Base-by-base conservation (phyloP, 73 alveolate species). In the Paramecium primaurelia region DNA sequence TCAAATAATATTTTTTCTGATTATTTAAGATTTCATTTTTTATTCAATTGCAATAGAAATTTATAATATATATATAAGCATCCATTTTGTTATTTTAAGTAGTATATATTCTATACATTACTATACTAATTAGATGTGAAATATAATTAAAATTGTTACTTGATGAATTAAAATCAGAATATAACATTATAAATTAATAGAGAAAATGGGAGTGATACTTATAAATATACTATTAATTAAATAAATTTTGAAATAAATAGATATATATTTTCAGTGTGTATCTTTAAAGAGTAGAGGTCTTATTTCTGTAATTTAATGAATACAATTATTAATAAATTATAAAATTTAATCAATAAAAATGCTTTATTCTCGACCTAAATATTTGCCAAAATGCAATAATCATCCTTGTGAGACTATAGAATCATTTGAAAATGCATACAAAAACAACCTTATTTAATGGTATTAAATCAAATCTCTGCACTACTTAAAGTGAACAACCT, bases 351-450 rank as follows among this genome's bases (percentile, higher is more conserved):
- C 20, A 54, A 64, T 64, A 64, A 9, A 54, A 1, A 64, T 64
- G 84, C 84, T 64, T 64, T 32, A 32, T 64, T 64, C 84, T 34
- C 84, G 26, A 64, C 84, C 84, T 28, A 64, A 64, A 64, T 64
- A 64, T 64, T 26, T 64, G 47, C 26, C 84, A 64, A 64, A 64
- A n/a, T 64, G 12, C 49, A 54, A 54, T 14, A 64, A 64, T 64
- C 84, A 64, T 14, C 20, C 42, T 9, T 64, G 84, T 64, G 84
- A 64, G 51, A 64, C 16, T 0, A 32, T 22, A 12, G 84, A 64
- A 64, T 64, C 84, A 64, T 64, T 32, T 64, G 84, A 64, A 64
- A 64, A 64, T 34, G 47, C 84, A 64, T 64, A 64, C 84, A 64
- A 64, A 64, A 64, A 64, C 84, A 34, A 64, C 47, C 84, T 64